A percentile compares a stretch with the other conserved stretches of the same genome.
Conservation (phyloP, 1,284 basidiomycete genomes). For the Ganoderma sp. region DNA sequence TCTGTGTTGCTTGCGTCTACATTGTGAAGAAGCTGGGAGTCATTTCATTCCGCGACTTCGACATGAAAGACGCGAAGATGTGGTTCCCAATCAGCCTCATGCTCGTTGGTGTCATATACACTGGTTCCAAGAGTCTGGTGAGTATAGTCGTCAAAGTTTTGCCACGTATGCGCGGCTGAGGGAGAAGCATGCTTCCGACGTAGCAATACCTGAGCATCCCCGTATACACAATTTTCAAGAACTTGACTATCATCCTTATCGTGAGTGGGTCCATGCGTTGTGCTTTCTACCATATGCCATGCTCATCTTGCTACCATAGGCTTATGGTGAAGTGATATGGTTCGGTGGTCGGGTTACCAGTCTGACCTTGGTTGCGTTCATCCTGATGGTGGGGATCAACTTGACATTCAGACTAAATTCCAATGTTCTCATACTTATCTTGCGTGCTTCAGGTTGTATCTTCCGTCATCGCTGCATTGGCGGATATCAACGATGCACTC, state of each 20-base stretch:
- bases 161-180: background rate
- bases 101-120: slow-evolving; percentile 96
- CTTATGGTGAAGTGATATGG: slow-evolving; percentile 98
- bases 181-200: background rate
- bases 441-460: slow-evolving; percentile 74
- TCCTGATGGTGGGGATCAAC: slow-evolving; percentile 78
- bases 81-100: slow-evolving; percentile 97
- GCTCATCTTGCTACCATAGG: slow-evolving; percentile 49
- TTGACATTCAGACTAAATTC: background rate
- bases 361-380: slow-evolving; percentile 88
- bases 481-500: slow-evolving; percentile 74
- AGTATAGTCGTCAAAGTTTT: slow-evolving; percentile 40
- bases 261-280: slow-evolving; percentile 49
- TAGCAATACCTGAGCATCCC: slow-evolving; percentile 95
- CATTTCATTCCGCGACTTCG: slow-evolving; percentile 89
- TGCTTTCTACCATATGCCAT: background rate
- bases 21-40: slow-evolving; percentile 80
- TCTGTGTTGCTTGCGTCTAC: slow-evolving; percentile 83
- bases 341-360: slow-evolving; percentile 91
- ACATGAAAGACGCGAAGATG: slow-evolving; percentile 82
- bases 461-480: slow-evolving; percentile 95
- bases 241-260: slow-evolving; percentile 97
- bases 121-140: slow-evolving; percentile 95
- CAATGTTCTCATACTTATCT: background rate
- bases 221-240: slow-evolving; percentile 99